Base-by-base conservation (phyloP, 2,329 filamentous ascomycete genomes). In the Penicillium crustosum region DNA sequence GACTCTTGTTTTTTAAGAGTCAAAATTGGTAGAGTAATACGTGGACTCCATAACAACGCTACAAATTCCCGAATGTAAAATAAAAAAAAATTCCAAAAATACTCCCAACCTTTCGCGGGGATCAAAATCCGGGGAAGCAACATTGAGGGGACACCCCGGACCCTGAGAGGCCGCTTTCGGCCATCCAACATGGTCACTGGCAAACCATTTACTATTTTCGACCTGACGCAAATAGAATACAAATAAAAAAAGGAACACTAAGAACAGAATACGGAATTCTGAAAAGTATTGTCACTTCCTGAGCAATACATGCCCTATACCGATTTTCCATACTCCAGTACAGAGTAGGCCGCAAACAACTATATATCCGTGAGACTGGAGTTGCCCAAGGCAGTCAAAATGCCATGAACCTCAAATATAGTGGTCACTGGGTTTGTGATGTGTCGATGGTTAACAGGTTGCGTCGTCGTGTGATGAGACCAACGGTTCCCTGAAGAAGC, bases 401-500 rank as follows among this genome's bases (percentile, higher is more conserved):
- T 38, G 15, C 25, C 29, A 41, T 45, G 17, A 56, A 43, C 21
- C 27, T 29, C 36, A 17, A 33, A 35, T 49, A 29, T 54, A 42
- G 29, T 27, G 47, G 55, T 57, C 57, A 56, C 45, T 55, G 17
- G 53, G 39, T 49, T 36, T 50, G 23, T 60, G 64, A 63, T 63
- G 58, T 62, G 61, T 64, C 54, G 31, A 54, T 52, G n/a, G 47
- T 57, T 61, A 36, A 62, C 51, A 65, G 53, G 58, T 51, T 55
- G 53, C 45, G 21, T 66, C 45, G 21, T 66, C 62, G 61, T 66
- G 64, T 65, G 62, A 67, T 58, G 33, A 48, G 31, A 35, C 31
- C 55, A 61, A 59, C 41, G 53, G 52, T 56, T 51, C 33, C 53
- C 62, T 54, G 52, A 60, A 60, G 29, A 33, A 52, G 62, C 49